A percentile compares a stretch with the other conserved stretches of the same genome.
phyloP scores from a whole-genome alignment of 148 eudicot genomes.

The Pouteria glomerata region DNA sequence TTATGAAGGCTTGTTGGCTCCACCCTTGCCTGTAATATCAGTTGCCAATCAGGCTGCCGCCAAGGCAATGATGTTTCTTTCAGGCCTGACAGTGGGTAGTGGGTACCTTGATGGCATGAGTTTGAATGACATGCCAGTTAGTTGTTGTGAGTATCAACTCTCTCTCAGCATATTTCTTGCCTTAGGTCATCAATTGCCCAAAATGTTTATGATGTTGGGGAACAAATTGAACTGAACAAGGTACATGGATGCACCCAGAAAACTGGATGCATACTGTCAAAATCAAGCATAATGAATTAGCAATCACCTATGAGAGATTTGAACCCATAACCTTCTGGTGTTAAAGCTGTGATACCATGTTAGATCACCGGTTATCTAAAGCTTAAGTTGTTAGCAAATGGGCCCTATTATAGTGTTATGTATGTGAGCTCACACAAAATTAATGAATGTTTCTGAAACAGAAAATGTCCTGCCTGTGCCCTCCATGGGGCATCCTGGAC shows the following conservation, averaged over 20 bases:
- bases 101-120: conserved; percentile 70
- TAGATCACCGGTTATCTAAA: not conserved
- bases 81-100: conserved; percentile 60
- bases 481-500: not conserved
- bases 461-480: not conserved
- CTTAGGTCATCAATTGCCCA: not conserved
- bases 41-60: conserved; percentile 90
- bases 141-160: conserved; percentile 56
- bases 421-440: not conserved
- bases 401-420: not conserved
- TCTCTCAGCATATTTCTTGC: conserved; percentile 7
- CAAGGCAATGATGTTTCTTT: conserved; percentile 74
- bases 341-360: not conserved
- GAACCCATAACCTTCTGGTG: not conserved
- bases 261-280: not conserved
- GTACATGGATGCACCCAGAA: not conserved
- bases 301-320: not conserved
- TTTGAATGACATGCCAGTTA: conserved; percentile 60
- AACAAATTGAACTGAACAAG: not conserved
- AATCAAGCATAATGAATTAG: no score
- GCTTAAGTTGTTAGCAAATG: not conserved
- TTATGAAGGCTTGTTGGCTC: conserved; percentile 73
- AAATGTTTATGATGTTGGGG: not conserved
- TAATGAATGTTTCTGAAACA: not conserved
- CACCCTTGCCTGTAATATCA: conserved; percentile 52